Evolutionary conservation across 305 asterid genomes (phyloP).

Genomic region (Rubia tinctorum): DNA sequence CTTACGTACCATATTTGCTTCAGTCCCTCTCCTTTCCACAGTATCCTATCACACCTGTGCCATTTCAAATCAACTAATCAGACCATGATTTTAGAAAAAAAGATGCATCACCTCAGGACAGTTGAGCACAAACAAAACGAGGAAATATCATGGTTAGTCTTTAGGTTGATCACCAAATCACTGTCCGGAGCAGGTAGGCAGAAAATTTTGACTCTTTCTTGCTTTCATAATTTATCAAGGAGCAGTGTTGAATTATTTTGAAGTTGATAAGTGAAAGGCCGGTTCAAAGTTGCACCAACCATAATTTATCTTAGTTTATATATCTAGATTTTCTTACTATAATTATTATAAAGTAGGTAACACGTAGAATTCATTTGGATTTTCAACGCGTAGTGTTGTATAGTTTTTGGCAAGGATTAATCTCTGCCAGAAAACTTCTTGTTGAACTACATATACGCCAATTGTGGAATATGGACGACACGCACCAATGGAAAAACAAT

Average conservation of each 20-base stretch:
- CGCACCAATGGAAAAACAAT: neutral
- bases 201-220: too few relatives aligned
- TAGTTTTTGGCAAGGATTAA: neutral
- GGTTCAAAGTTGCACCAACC: constrained; percentile 2
- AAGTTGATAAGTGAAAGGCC: neutral
- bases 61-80: neutral
- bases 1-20: constrained; percentile 64
- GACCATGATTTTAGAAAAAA: neutral
- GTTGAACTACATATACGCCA: neutral
- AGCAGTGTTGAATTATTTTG: neutral
- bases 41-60: constrained; percentile 83
- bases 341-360: constrained; percentile 1
- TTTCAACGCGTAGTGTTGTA: neutral
- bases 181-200: too few relatives aligned
- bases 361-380: neutral
- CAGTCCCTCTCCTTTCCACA: constrained; percentile 92
- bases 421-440: neutral
- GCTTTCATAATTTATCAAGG: neutral
- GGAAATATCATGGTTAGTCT: neutral
- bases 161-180: too few relatives aligned
- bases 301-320: neutral
- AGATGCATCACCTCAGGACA: too few relatives aligned
- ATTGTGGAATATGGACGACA: neutral
- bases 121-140: neutral
- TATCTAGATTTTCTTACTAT: neutral